Evolutionary conservation across 805 yeast species (phyloP), one percentile per base, ranked within the genome.

Genomic region (Candida sonorensis): DNA sequence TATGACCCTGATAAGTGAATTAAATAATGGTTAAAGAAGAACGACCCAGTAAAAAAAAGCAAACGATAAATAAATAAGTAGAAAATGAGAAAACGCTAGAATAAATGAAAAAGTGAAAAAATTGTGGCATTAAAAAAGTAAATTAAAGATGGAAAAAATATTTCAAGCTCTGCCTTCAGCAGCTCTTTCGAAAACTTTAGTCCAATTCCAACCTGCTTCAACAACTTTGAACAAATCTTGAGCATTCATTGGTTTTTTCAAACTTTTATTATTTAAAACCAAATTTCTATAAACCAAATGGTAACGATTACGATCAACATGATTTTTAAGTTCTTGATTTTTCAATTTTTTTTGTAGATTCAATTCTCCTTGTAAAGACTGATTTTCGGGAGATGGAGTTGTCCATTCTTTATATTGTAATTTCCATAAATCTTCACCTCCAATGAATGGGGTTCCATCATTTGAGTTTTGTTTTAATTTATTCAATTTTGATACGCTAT

Each of bases 191-290:
- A 46, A 88, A 43, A 75, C 73, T 31, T 79, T 85, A 15, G 75
- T 75, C 38, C 76, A 78, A 11, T 70, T 67, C 97, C 97, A 88
- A 13, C 96, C 96, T 4, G 81, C 73, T 46, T 84, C 77, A 26
- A 88, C 69, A 16, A 88, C 72, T 42, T 70, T 69, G 31, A 86
- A 52, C 26, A 82, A 75, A 52, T 86, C 95, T 36, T 64, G 66
- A 46, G 90, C 67, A 54, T 83, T 85, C 58, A 90, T 64, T 11
- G 87, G 83, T 35, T 64, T 64, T 46, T 75, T 78, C 46, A 90
- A 66, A 6, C 73, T 67, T 45, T 77, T 76, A 23, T 79, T 78
- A 48, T 81, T 79, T 27, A 79, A 72, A 17, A 88, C 81, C 45
- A 90, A 61, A 41, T 71, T 71, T 35, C 69, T 69, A 55, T 86